A percentile compares a stretch with the other conserved stretches of the same genome.
Conservation (phyloP, 805 yeast genomes). For the Priceomyces haplophilus region DNA sequence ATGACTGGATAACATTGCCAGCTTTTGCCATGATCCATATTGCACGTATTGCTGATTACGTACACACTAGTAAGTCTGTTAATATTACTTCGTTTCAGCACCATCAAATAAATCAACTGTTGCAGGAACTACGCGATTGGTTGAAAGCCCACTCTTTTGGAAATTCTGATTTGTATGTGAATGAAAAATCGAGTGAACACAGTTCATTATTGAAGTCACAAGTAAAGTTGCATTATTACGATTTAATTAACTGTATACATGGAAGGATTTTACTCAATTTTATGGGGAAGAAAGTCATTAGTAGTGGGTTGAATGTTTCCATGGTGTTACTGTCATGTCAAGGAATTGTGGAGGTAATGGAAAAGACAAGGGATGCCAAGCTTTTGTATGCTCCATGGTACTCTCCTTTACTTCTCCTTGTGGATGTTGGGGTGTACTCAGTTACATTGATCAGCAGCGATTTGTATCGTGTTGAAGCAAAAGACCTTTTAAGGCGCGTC, state of each 20-base stretch:
- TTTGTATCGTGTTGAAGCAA: conserved; percentile 19
- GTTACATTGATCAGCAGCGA: conserved; percentile 46
- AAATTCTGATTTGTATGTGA: conserved; percentile 12
- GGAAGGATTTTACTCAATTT: conserved; percentile 32
- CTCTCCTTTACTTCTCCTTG: conserved; percentile 41
- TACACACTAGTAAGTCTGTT: conserved; percentile 30
- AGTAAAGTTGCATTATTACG: conserved; percentile 39
- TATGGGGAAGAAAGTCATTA: conserved; percentile 30
- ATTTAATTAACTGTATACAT: conserved; percentile 32
- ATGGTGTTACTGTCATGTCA: conserved; percentile 28
- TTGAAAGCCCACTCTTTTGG: conserved; percentile 32
- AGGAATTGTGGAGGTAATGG: conserved; percentile 28
- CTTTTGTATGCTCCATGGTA: conserved; percentile 51
- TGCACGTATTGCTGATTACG: conserved; percentile 36
- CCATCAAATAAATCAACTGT: conserved; percentile 31
- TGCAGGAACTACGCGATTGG: conserved; percentile 30
- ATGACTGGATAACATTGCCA: conserved; percentile 50
- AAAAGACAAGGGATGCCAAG: conserved; percentile 25
- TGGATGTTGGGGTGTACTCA: conserved; percentile 42
- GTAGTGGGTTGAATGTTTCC: conserved; percentile 29
- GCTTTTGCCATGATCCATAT: conserved; percentile 46
- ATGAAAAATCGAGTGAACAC: conserved; percentile 7
- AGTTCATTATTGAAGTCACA: conserved; percentile 29
- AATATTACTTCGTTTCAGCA: conserved; percentile 24
- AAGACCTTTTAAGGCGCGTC: conserved; percentile 21